Conservation (phyloP, 2,329 filamentous ascomycete genomes). For the Epichloe hybrida region DNA sequence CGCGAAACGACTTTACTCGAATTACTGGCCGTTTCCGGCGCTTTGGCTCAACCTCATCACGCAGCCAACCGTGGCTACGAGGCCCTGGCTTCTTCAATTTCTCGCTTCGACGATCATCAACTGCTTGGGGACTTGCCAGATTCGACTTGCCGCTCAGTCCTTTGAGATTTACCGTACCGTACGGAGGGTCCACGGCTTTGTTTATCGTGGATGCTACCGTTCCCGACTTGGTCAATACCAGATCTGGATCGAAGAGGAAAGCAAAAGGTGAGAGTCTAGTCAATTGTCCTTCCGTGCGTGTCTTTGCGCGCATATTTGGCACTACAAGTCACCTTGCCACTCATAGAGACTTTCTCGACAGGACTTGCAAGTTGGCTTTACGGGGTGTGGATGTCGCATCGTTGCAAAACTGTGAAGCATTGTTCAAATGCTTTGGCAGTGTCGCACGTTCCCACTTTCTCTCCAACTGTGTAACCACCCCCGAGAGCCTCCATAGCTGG, state of each 20-base stretch:
- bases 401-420: not conserved
- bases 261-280: not conserved
- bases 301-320: not conserved
- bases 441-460: not conserved
- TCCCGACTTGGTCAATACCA: conserved; percentile 9
- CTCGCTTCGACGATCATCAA: conserved; percentile 4
- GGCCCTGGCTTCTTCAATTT: conserved; percentile 3
- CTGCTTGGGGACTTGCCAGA: not conserved
- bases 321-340: not conserved
- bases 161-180: conserved; percentile 11
- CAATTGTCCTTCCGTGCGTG: not conserved
- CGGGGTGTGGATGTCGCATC: not conserved
- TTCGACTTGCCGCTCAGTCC: not conserved
- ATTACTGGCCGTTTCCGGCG: conserved; percentile 6
- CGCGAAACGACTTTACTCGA: conserved; percentile 4
- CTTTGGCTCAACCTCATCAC: conserved; percentile 3
- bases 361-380: not conserved
- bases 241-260: not conserved
- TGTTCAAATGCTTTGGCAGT: not conserved
- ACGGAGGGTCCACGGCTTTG: conserved; percentile 11
- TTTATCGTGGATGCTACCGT: conserved; percentile 13
- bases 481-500: not conserved
- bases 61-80: not conserved
- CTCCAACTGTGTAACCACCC: not conserved
- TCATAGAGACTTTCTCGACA: not conserved